Conservation (phyloP, 1,284 basidiomycete species). For the Phellopilus nigrolimitatus region DNA sequence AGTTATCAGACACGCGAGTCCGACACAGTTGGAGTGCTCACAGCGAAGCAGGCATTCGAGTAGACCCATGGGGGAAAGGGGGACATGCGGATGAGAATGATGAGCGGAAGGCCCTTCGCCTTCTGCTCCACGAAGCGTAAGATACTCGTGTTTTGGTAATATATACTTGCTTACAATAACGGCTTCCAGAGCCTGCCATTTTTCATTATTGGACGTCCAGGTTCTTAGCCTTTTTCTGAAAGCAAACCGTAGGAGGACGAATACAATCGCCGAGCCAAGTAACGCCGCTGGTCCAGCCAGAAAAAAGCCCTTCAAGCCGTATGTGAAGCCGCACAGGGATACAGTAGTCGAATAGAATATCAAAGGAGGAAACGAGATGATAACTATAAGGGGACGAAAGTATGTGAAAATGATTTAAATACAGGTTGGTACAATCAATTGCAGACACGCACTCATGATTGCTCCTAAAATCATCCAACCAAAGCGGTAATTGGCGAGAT, state of each 20-base stretch:
- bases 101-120: conserved; percentile 68
- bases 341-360: conserved; percentile 66
- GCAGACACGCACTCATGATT: conserved; percentile 43
- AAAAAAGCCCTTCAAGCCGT: conserved; percentile 70
- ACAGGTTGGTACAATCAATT: conserved; percentile 5
- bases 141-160: background rate
- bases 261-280: conserved; percentile 62
- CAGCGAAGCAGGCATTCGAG: conserved; percentile 73
- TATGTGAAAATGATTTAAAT: conserved; percentile 12
- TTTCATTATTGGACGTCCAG: conserved; percentile 60
- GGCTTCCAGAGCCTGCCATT: conserved; percentile 73
- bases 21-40: conserved; percentile 34
- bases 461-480: conserved; percentile 58
- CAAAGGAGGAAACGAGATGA: conserved; percentile 74
- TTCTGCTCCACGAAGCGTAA: conserved; percentile 35
- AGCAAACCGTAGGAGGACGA: conserved; percentile 55
- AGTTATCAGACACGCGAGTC: background rate
- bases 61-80: conserved; percentile 84
- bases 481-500: conserved; percentile 50
- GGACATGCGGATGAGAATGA: conserved; percentile 75
- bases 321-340: conserved; percentile 76
- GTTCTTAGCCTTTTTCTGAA: conserved; percentile 50
- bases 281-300: conserved; percentile 60
- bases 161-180: conserved; percentile 52
- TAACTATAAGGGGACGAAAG: conserved; percentile 35